Percentiles rank a stretch among this genome's conserved stretches.
Evolutionary conservation across 2,329 filamentous ascomycete genomes (phyloP).

Genomic region (Esteya vermicola): DNA sequence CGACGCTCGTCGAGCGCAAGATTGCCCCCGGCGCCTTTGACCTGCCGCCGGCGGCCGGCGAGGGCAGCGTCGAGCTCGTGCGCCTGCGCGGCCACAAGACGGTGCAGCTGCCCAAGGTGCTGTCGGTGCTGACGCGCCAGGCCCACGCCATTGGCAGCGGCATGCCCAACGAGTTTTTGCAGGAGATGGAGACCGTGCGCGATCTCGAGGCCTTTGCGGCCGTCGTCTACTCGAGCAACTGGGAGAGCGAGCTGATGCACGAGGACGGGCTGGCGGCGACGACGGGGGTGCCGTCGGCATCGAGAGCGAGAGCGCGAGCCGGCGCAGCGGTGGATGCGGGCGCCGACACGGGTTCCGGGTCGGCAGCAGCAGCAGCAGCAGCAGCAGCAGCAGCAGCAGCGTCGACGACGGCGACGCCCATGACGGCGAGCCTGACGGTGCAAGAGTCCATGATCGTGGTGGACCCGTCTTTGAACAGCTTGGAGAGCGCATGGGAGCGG

Average conservation of each 20-base stretch:
- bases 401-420: not conserved
- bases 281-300: slow-evolving; percentile 13
- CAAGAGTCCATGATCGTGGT: slow-evolving; percentile 42
- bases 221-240: slow-evolving; percentile 79
- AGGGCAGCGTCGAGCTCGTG: slow-evolving; percentile 27
- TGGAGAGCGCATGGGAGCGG: slow-evolving; percentile 59
- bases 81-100: slow-evolving; percentile 44
- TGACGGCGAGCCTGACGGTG: slow-evolving; percentile 6
- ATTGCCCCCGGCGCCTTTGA: slow-evolving; percentile 70
- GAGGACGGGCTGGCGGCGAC: slow-evolving; percentile 29
- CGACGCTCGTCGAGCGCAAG: slow-evolving; percentile 68
- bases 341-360: not conserved
- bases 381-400: not conserved
- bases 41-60: slow-evolving; percentile 20
- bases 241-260: slow-evolving; percentile 50
- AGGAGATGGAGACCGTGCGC: slow-evolving; percentile 60
- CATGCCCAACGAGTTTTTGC: slow-evolving; percentile 54
- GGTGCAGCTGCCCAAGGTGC: slow-evolving; percentile 65
- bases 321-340: not conserved
- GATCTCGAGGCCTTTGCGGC: slow-evolving; percentile 76
- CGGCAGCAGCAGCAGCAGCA: not conserved
- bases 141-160: slow-evolving; percentile 79
- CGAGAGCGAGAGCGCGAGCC: slow-evolving; percentile 1
- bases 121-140: slow-evolving; percentile 82
- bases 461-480: slow-evolving; percentile 28